Conservation (phyloP, 148 eudicot species). For the Tetragonia tetragonoides region DNA sequence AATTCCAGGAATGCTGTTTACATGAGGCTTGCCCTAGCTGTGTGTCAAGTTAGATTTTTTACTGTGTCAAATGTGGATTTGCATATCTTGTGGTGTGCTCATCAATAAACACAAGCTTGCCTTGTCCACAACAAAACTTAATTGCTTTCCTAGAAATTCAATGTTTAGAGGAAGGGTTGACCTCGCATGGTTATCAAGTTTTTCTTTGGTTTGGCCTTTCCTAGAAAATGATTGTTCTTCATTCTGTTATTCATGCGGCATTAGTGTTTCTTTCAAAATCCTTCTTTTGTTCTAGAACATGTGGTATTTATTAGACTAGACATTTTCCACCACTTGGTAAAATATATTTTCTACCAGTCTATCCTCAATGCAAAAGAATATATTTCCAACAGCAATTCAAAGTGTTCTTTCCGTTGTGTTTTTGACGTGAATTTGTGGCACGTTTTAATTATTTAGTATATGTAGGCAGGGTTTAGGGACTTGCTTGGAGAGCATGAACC, state of each 20-base stretch:
- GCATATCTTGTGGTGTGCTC: not conserved
- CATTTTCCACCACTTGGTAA: not conserved
- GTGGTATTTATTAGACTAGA: not conserved
- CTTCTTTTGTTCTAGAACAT: constrained; percentile 2
- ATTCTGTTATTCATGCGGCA: not conserved
- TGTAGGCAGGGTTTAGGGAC: too few species aligned
- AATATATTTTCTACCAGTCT: too few species aligned
- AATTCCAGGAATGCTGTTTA: not conserved
- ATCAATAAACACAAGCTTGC: not conserved
- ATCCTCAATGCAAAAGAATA: too few species aligned
- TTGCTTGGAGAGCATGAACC: too few species aligned
- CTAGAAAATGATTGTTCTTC: not conserved
- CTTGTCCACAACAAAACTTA: too few species aligned
- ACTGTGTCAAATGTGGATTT: not conserved
- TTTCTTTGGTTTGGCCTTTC: not conserved
- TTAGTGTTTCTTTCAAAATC: not conserved
- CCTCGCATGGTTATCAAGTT: not conserved
- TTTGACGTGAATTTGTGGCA: not conserved
- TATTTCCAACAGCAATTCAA: not conserved
- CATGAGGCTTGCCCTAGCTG: not conserved
- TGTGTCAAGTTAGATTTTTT: not conserved
- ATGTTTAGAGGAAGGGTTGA: not conserved
- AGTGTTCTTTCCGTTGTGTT: not conserved
- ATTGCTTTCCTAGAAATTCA: not conserved
- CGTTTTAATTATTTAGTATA: not conserved